phyloP scores from a whole-genome alignment of 495 filamentous ascomycete species.

The Rhypophila decipiens region DNA sequence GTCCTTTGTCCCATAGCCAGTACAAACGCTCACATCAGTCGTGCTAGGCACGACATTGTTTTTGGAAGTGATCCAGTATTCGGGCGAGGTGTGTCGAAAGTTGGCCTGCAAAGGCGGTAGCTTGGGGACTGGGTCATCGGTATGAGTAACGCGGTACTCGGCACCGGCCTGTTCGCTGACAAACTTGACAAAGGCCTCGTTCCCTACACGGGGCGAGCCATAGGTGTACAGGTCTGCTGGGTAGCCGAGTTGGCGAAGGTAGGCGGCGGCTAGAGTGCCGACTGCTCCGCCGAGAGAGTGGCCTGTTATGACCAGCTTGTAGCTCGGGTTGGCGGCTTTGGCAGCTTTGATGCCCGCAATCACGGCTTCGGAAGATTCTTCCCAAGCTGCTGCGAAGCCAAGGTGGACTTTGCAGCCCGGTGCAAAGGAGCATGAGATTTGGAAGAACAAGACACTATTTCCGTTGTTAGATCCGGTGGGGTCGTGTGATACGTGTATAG shows the following conservation, averaged over 20 bases:
- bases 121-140: constrained; percentile 59
- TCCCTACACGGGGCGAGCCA: constrained; percentile 64
- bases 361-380: constrained; percentile 21
- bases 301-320: constrained; percentile 53
- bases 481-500: not conserved
- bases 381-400: constrained; percentile 32
- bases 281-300: constrained; percentile 67
- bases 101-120: constrained; percentile 51
- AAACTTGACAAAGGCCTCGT: constrained; percentile 46
- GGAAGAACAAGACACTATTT: constrained; percentile 24
- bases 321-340: constrained; percentile 36
- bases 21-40: constrained; percentile 27
- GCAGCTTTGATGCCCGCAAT: constrained; percentile 21
- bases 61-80: constrained; percentile 49
- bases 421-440: constrained; percentile 23
- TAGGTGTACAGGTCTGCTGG: constrained; percentile 51
- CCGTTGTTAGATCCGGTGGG: not conserved
- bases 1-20: constrained; percentile 26
- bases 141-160: constrained; percentile 63
- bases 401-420: constrained; percentile 24
- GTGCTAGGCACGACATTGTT: constrained; percentile 14
- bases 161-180: constrained; percentile 43
- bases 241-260: constrained; percentile 46
- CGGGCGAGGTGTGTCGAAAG: constrained; percentile 59
- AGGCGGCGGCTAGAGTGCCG: constrained; percentile 53